These are phyloP conservation scores for Mollisia scopiformis DNA, from an alignment of 2,329 filamentous ascomycete genomes.

Conservation along the genomic window DNA sequence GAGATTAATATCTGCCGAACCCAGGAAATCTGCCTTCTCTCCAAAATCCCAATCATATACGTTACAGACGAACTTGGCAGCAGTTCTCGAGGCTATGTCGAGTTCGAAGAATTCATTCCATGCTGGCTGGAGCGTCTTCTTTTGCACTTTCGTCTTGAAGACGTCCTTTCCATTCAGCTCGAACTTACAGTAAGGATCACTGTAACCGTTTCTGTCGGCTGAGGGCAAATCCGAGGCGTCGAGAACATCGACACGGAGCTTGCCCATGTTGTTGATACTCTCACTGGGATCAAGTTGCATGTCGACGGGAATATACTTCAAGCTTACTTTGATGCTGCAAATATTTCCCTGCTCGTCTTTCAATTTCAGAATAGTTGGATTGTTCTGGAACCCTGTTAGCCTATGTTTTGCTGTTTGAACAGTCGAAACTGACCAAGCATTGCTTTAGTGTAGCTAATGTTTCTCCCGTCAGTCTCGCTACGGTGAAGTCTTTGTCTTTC, in stretches of 20 bases:
- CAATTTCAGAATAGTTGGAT: slow-evolving; percentile 80
- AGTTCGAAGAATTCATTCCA: slow-evolving; percentile 98
- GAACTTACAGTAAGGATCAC: slow-evolving; percentile 96
- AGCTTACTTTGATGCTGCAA: slow-evolving; percentile 84
- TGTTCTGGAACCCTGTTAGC: slow-evolving; percentile 64
- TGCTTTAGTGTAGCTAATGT: slow-evolving; percentile 88
- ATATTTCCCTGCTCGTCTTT: slow-evolving; percentile 76
- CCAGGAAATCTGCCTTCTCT: slow-evolving; percentile 91
- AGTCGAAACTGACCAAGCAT: slow-evolving; percentile 67
- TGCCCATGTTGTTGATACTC: slow-evolving; percentile 99
- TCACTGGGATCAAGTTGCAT: slow-evolving; percentile 95
- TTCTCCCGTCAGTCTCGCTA: slow-evolving; percentile 82
- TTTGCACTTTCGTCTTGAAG: slow-evolving; percentile 93
- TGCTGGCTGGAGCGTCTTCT: slow-evolving; percentile 91
- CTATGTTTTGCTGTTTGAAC: neutral
- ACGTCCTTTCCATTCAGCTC: slow-evolving; percentile 85
- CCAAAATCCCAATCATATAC: slow-evolving; percentile 98
- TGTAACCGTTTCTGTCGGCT: slow-evolving; percentile 94
- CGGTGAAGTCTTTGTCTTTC: slow-evolving; percentile 69
- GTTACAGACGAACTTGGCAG: slow-evolving; percentile 78
- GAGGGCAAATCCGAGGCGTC: slow-evolving; percentile 88
- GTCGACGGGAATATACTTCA: slow-evolving; percentile 92
- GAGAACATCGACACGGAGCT: slow-evolving; percentile 88
- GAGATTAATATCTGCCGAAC: slow-evolving; percentile 74
- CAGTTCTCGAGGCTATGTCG: slow-evolving; percentile 80